A percentile compares a stretch with the other conserved stretches of the same genome.
phyloP scores from a whole-genome alignment of 805 yeast genomes.

The Soucietia sequanensis region DNA sequence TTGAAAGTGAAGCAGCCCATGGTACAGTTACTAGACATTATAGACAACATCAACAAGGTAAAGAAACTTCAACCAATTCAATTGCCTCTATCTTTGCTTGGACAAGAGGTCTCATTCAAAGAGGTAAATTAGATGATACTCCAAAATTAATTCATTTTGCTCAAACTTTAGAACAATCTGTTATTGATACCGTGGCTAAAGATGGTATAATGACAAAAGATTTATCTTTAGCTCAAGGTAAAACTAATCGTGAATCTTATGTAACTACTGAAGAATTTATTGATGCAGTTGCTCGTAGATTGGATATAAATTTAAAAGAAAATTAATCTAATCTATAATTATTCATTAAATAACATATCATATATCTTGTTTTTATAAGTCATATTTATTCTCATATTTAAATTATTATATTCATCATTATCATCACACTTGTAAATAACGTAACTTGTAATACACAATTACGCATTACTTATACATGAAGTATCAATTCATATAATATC shows the following conservation, averaged over 20 bases:
- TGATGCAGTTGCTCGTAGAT: constrained; percentile 72
- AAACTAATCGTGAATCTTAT: constrained; percentile 75
- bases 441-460: too few relatives aligned
- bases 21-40: constrained; percentile 98
- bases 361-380: not conserved
- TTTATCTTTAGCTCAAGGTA: constrained; percentile 85
- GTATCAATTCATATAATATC: too few relatives aligned
- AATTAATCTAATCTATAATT: too few relatives aligned
- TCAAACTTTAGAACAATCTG: constrained; percentile 74
- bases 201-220: constrained; percentile 96
- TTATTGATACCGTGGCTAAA: constrained; percentile 76
- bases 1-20: constrained; percentile 98
- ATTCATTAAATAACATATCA: not conserved
- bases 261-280: constrained; percentile 93
- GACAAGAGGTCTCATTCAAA: constrained; percentile 90
- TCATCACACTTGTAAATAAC: too few relatives aligned
- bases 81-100: constrained; percentile 97
- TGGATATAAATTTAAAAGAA: constrained; percentile 36
- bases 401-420: too few relatives aligned
- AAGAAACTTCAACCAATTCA: constrained; percentile 95
- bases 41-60: constrained; percentile 94
- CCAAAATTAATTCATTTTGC: constrained; percentile 85
- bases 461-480: too few relatives aligned
- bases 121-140: constrained; percentile 85
- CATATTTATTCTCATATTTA: too few relatives aligned